Evolutionary conservation across 148 eudicot genomes (phyloP).

Genomic region (Beta vulgaris): DNA sequence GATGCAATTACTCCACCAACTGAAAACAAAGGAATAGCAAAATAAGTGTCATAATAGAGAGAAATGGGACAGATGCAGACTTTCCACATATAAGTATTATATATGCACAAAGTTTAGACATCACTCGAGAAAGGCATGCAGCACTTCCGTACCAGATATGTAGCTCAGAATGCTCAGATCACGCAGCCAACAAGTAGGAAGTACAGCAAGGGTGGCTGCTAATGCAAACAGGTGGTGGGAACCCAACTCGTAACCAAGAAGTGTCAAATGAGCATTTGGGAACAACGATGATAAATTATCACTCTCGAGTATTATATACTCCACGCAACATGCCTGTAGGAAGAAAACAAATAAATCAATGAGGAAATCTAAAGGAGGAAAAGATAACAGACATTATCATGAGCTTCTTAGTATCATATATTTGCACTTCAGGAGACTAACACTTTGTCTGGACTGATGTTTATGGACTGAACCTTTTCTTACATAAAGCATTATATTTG

Average conservation of each 20-base stretch:
- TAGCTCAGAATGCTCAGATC: slow-evolving; percentile 82
- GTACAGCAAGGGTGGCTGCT: slow-evolving; percentile 60
- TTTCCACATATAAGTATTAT: too few species aligned
- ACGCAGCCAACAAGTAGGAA: slow-evolving; percentile 87
- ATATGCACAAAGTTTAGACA: background rate
- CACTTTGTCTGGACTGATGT: too few species aligned
- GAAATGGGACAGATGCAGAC: background rate
- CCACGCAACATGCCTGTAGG: slow-evolving; percentile 78
- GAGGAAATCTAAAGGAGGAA: too few species aligned
- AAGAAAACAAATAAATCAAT: background rate
- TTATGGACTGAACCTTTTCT: too few species aligned
- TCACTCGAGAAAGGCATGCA: background rate
- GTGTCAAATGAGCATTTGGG: slow-evolving; percentile 65
- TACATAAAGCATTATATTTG: too few species aligned
- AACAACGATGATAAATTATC: slow-evolving; percentile 83
- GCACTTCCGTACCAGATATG: slow-evolving; percentile 65
- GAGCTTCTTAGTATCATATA: too few species aligned
- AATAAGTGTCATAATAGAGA: too few species aligned
- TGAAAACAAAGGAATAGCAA: slow-evolving; percentile 33
- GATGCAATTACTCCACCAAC: slow-evolving; percentile 99
- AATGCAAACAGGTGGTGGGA: slow-evolving; percentile 70
- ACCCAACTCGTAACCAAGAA: slow-evolving; percentile 45
- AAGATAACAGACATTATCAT: too few species aligned
- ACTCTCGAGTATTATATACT: slow-evolving; percentile 84
- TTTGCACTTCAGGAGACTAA: too few species aligned